phyloP scores from a whole-genome alignment of 106 monocot species.

The Narthecium ossifragum region DNA sequence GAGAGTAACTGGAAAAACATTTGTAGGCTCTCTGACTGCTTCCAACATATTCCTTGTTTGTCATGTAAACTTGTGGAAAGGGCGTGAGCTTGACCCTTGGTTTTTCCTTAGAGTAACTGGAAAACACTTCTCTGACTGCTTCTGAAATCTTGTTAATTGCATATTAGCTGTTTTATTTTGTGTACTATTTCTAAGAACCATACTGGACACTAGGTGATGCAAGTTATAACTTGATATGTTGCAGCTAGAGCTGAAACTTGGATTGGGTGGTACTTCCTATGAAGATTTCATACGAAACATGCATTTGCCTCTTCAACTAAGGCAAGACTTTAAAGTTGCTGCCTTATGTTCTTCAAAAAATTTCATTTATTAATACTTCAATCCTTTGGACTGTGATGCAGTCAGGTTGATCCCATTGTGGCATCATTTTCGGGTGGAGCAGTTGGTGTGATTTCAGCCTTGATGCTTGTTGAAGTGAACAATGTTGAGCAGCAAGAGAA shows the following conservation, averaged over 20 bases:
- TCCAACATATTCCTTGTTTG: not conserved
- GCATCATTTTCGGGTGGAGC: slow-evolving; percentile 94
- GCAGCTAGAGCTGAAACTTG: slow-evolving; percentile 87
- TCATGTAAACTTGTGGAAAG: not conserved
- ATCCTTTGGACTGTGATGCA: slow-evolving; percentile 23
- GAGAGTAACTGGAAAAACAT: too few relatives aligned
- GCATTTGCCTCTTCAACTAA: slow-evolving; percentile 84
- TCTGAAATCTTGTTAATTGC: too few relatives aligned
- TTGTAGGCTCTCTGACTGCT: not conserved
- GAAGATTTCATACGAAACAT: slow-evolving; percentile 90
- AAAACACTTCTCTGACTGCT: too few relatives aligned
- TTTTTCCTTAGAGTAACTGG: not conserved
- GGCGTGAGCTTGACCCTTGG: not conserved
- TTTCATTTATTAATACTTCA: not conserved
- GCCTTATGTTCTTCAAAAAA: not conserved
- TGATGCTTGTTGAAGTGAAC: slow-evolving; percentile 86
- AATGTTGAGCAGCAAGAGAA: slow-evolving; percentile 89
- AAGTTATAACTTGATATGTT: not conserved
- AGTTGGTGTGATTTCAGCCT: slow-evolving; percentile 88
- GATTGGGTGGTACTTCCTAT: slow-evolving; percentile 88
- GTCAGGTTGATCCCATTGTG: slow-evolving; percentile 94
- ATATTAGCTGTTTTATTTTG: too few relatives aligned
- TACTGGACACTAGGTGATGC: too few relatives aligned
- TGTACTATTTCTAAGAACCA: too few relatives aligned
- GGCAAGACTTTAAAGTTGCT: slow-evolving; percentile 24